phyloP scores from a whole-genome alignment of 1,284 basidiomycete species.

The Bjerkandera adusta region DNA sequence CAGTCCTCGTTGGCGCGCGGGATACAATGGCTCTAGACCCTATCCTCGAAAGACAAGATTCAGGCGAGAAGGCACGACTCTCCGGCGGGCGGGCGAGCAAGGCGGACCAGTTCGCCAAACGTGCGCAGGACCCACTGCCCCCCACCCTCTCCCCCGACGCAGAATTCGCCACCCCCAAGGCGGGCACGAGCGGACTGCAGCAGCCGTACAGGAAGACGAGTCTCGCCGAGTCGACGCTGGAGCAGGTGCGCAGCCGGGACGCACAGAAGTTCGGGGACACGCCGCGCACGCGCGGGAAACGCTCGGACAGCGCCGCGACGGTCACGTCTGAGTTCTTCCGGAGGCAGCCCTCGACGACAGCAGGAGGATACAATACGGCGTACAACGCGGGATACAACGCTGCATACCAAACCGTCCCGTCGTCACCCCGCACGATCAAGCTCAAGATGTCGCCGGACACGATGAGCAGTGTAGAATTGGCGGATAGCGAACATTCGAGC shows the following conservation, averaged over 20 bases:
- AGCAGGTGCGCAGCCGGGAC: conserved; percentile 28
- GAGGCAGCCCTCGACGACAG: neutral
- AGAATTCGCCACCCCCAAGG: conserved; percentile 21
- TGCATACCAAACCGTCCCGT: conserved; percentile 14
- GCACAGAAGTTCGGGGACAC: conserved; percentile 13
- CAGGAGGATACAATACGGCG: too few species aligned
- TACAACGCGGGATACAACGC: too few species aligned
- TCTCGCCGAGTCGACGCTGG: conserved; percentile 36
- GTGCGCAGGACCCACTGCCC: conserved; percentile 21
- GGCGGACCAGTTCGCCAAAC: conserved; percentile 8
- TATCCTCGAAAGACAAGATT: neutral
- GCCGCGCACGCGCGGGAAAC: conserved; percentile 13
- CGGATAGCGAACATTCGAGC: conserved; percentile 28
- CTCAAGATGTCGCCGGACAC: conserved; percentile 19
- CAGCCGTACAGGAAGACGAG: conserved; percentile 25
- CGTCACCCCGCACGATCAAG: conserved; percentile 21
- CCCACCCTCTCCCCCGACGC: conserved; percentile 25
- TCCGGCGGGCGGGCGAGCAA: too few species aligned
- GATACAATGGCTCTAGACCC: conserved; percentile 6
- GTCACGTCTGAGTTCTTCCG: conserved; percentile 10
- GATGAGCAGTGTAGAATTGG: conserved; percentile 16
- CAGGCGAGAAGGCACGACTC: neutral
- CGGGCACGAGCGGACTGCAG: conserved; percentile 13
- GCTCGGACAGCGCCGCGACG: conserved; percentile 15
- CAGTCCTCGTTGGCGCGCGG: conserved; percentile 49